Conservation (phyloP, 345 rosid genomes). For the Eutrema heterophyllum region DNA sequence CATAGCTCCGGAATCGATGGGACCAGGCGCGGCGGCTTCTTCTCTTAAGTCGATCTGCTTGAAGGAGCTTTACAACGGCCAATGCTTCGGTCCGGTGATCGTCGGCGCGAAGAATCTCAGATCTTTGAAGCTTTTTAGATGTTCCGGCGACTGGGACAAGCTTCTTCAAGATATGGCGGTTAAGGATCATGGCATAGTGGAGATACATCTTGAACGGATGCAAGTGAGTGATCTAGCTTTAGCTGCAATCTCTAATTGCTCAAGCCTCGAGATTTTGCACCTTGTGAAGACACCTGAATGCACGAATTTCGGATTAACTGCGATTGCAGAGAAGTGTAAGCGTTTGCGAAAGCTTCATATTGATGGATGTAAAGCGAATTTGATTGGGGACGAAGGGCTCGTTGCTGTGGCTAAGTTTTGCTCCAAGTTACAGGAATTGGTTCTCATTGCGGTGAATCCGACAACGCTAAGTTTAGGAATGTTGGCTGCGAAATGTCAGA, state of each 20-base stretch:
- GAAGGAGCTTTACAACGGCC: constrained; percentile 73
- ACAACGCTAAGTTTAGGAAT: constrained; percentile 53
- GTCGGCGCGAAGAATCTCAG: constrained; percentile 54
- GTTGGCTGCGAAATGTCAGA: constrained; percentile 57
- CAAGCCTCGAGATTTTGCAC: constrained; percentile 60
- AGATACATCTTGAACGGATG: constrained; percentile 64
- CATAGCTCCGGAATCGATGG: constrained; percentile 53
- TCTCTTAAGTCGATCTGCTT: constrained; percentile 66
- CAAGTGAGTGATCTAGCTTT: constrained; percentile 71
- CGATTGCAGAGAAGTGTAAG: constrained; percentile 53
- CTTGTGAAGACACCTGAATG: constrained; percentile 77
- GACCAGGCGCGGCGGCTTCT: constrained; percentile 51
- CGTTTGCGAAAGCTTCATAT: constrained; percentile 64
- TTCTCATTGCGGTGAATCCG: constrained; percentile 74
- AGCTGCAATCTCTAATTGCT: constrained; percentile 47
- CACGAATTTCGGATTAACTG: constrained; percentile 51
- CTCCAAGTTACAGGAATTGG: constrained; percentile 64
- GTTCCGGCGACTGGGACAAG: constrained; percentile 82
- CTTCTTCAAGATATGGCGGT: constrained; percentile 43
- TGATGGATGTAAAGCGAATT: constrained; percentile 70
- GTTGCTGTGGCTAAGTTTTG: constrained; percentile 55
- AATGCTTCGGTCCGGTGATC: constrained; percentile 64
- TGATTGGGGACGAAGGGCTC: constrained; percentile 68
- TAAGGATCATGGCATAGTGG: constrained; percentile 45
- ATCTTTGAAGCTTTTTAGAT: constrained; percentile 69